Conservation (phyloP, 2,329 filamentous ascomycete genomes). For the Plectosphaerella cucumerina region DNA sequence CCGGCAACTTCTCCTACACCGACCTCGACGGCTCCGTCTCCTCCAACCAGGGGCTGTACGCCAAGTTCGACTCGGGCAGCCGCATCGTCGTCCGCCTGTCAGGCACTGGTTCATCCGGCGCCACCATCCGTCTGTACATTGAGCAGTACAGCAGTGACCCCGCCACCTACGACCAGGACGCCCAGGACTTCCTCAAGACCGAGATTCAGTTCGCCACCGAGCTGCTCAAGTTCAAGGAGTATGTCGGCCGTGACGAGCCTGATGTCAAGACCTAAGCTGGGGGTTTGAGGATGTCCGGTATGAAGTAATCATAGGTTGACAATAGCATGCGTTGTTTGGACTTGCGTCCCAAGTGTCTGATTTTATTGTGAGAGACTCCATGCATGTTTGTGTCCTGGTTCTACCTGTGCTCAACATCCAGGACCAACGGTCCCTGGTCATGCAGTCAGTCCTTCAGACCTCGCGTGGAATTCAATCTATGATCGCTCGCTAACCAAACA, state of each 20-base stretch:
- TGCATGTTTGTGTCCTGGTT: too few relatives aligned
- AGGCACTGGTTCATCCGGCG: conserved; percentile 90
- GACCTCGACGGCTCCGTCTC: conserved; percentile 96
- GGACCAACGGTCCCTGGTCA: too few relatives aligned
- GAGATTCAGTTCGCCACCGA: conserved; percentile 82
- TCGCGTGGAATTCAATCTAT: too few relatives aligned
- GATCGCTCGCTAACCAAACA: too few relatives aligned
- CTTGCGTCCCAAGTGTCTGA: not conserved
- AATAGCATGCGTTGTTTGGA: not conserved
- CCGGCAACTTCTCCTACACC: conserved; percentile 96
- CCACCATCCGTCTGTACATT: conserved; percentile 94
- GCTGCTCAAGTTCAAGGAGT: conserved; percentile 90
- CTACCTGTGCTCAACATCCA: too few relatives aligned
- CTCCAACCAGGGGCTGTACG: conserved; percentile 93
- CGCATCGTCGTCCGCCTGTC: conserved; percentile 93
- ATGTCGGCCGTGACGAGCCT: conserved; percentile 85
- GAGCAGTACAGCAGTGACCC: conserved; percentile 89
- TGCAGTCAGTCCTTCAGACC: too few relatives aligned
- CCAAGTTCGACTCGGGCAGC: conserved; percentile 90
- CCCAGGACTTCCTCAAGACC: conserved; percentile 89
- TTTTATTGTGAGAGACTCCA: too few relatives aligned
- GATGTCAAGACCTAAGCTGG: conserved; percentile 82
- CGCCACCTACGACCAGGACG: conserved; percentile 73
- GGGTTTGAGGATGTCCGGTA: not conserved
- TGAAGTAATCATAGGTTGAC: not conserved